These are phyloP conservation scores for Ananas comosus DNA, from an alignment of 176 grass and related monocot genomes.

Conservation along the genomic window DNA sequence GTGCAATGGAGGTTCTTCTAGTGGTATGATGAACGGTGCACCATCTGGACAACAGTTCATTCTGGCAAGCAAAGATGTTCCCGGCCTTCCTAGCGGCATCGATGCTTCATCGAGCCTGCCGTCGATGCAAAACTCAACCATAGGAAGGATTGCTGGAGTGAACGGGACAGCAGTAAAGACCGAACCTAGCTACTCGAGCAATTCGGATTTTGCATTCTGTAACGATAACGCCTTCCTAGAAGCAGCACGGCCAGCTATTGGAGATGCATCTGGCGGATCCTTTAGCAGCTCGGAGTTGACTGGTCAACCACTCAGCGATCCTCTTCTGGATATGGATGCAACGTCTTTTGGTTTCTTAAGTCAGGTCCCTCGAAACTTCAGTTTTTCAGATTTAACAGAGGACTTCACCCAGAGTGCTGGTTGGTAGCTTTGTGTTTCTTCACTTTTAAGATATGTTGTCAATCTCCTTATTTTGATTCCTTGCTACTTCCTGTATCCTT, in stretches of 20 bases:
- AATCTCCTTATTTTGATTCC: constrained; percentile 8
- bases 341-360: constrained; percentile 71
- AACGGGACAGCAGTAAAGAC: constrained; percentile 71
- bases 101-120: constrained; percentile 48
- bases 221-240: constrained; percentile 66
- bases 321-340: constrained; percentile 68
- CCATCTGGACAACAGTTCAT: constrained; percentile 45
- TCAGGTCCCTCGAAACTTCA: constrained; percentile 96
- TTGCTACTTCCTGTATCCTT: constrained; percentile 2
- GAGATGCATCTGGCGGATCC: constrained; percentile 77
- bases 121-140: constrained; percentile 44
- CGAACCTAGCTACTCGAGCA: constrained; percentile 56
- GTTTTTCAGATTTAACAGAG: constrained; percentile 92
- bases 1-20: constrained; percentile 50
- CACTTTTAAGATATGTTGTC: constrained; percentile 1
- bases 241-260: constrained; percentile 50
- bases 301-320: constrained; percentile 48
- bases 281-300: constrained; percentile 82
- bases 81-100: constrained; percentile 37
- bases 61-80: constrained; percentile 49
- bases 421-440: constrained; percentile 40
- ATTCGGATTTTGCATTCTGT: constrained; percentile 63
- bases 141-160: constrained; percentile 41
- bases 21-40: constrained; percentile 47
- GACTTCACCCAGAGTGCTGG: constrained; percentile 91